Conservation (phyloP, 768 basidiomycete genomes). For the Pulveroboletus ravenelii region DNA sequence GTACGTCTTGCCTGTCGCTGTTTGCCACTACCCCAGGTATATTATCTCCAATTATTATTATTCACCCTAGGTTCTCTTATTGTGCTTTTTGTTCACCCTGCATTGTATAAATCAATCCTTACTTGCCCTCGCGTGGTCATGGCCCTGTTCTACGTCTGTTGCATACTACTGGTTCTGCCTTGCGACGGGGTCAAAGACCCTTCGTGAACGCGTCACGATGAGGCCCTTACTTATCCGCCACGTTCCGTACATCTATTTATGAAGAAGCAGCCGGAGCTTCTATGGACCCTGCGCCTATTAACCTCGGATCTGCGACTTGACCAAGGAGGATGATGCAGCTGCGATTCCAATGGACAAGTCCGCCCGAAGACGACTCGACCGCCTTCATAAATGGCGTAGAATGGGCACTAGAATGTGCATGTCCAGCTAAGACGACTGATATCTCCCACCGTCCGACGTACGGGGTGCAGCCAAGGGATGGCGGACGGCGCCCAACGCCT, state of each 20-base stretch:
- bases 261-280: background rate
- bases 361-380: no score
- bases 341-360: no score
- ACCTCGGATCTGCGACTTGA: no score
- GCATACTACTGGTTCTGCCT: background rate
- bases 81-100: background rate
- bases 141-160: no score
- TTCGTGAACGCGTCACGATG: no score
- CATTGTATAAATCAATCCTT: conserved; percentile 3
- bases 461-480: no score
- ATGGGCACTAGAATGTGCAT: no score
- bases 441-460: no score
- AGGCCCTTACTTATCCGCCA: background rate
- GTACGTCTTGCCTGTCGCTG: background rate
- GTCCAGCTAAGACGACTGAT: no score
- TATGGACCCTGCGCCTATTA: background rate
- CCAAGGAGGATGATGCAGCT: no score
- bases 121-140: background rate
- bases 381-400: no score
- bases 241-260: background rate
- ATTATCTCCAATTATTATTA: conserved; percentile 15
- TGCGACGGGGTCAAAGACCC: background rate
- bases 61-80: conserved; percentile 15
- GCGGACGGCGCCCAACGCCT: no score
- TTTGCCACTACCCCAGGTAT: conserved; percentile 5